These are phyloP conservation scores for Taphrina wiesneri DNA, from an alignment of 1,139 yeast genomes.

Conservation along the genomic window DNA sequence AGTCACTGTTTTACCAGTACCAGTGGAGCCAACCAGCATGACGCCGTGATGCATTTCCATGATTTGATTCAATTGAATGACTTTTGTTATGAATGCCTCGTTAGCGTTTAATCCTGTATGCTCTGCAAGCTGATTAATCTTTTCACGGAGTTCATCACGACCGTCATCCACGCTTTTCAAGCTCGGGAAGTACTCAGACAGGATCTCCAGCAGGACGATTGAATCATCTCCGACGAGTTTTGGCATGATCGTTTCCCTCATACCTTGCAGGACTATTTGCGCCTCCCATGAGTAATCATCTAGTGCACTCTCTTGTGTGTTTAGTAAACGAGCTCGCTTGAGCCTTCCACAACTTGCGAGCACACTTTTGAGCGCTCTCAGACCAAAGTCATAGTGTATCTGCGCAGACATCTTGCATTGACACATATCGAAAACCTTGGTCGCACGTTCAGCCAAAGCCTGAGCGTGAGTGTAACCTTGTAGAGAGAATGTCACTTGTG, in stretches of 20 bases:
- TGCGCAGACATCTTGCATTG: conserved; percentile 53
- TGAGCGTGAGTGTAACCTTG: conserved; percentile 65
- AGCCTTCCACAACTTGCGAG: conserved; percentile 61
- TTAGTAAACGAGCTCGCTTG: conserved; percentile 44
- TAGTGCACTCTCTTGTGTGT: not conserved
- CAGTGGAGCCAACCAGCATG: conserved; percentile 76
- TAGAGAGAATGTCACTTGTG: conserved; percentile 69
- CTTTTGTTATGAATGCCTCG: conserved; percentile 57
- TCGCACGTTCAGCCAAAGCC: conserved; percentile 54
- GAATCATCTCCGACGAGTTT: conserved; percentile 61
- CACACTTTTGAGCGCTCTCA: conserved; percentile 72
- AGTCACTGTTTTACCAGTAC: conserved; percentile 68
- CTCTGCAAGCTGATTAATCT: conserved; percentile 42
- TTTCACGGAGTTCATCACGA: conserved; percentile 38
- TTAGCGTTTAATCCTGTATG: conserved; percentile 43
- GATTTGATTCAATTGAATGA: conserved; percentile 63
- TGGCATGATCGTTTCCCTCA: conserved; percentile 64
- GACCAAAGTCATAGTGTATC: conserved; percentile 85
- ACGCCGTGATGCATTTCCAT: conserved; percentile 74
- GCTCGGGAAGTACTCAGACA: conserved; percentile 44
- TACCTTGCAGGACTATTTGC: conserved; percentile 55
- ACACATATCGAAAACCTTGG: conserved; percentile 58
- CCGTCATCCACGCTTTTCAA: conserved; percentile 41
- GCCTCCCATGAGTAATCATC: conserved; percentile 45
- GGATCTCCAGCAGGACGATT: conserved; percentile 46